phyloP scores from a whole-genome alignment of 1,139 yeast species.

The Taphrina sp. region DNA sequence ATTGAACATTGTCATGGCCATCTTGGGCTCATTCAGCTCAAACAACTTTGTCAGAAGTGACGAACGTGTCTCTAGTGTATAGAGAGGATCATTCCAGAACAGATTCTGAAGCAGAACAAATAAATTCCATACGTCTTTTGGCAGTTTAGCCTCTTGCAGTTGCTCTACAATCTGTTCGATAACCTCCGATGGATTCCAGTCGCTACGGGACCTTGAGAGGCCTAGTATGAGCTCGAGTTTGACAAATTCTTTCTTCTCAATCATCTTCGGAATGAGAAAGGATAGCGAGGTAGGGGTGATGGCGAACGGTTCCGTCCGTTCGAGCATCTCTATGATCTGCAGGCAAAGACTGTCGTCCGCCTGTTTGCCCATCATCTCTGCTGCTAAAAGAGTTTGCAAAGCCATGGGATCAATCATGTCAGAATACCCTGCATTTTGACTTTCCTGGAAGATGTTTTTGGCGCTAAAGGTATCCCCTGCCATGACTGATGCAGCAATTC shows the following conservation, averaged over 20 bases:
- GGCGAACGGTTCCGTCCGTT: constrained; percentile 18
- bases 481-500: constrained; percentile 15
- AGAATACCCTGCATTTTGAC: constrained; percentile 15
- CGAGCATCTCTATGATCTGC: constrained; percentile 6
- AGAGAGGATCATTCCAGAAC: constrained; percentile 26
- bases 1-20: constrained; percentile 15
- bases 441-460: constrained; percentile 9
- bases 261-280: constrained; percentile 15
- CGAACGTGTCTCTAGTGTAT: constrained; percentile 5
- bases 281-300: constrained; percentile 15
- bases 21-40: constrained; percentile 14
- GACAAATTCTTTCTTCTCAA: constrained; percentile 12
- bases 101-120: constrained; percentile 17
- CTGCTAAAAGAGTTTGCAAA: constrained; percentile 8
- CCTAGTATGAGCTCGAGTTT: constrained; percentile 14
- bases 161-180: constrained; percentile 13
- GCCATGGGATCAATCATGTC: constrained; percentile 27
- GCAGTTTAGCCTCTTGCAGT: constrained; percentile 1
- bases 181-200: constrained; percentile 4
- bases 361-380: constrained; percentile 11
- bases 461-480: constrained; percentile 1
- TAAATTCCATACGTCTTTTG: constrained; percentile 21
- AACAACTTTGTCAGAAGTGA: constrained; percentile 3
- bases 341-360: constrained; percentile 5
- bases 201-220: constrained; percentile 1